Evolutionary conservation across 2,329 filamentous ascomycete species (phyloP).

Genomic region (Penicillium sp.): DNA sequence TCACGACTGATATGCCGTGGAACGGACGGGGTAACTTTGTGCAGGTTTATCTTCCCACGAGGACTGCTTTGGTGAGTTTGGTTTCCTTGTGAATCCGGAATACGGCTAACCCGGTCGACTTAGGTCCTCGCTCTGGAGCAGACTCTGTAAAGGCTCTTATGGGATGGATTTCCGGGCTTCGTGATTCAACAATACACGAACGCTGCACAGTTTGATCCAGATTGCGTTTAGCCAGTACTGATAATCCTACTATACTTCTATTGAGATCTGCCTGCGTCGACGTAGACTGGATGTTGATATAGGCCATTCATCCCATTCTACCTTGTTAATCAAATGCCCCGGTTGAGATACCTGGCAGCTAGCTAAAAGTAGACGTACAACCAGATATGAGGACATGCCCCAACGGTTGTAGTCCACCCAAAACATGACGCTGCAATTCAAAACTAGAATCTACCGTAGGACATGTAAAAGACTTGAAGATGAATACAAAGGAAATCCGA

Average conservation of each 20-base stretch:
- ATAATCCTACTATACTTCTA: not conserved
- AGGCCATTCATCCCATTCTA: not conserved
- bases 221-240: conserved; percentile 1
- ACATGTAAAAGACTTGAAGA: not conserved
- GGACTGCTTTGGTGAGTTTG: conserved; percentile 72
- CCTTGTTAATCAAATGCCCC: not conserved
- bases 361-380: no score
- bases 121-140: conserved; percentile 57
- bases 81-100: not conserved
- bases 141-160: conserved; percentile 28
- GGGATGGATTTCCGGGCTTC: not conserved
- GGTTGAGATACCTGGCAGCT: not conserved
- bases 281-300: not conserved
- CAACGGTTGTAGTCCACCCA: not conserved
- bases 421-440: not conserved
- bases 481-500: conserved; percentile 21
- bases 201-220: not conserved
- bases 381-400: no score
- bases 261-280: not conserved
- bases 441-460: not conserved
- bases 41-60: conserved; percentile 83
- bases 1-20: conserved; percentile 88
- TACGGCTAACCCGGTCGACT: not conserved
- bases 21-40: conserved; percentile 86
- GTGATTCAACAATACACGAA: conserved; percentile 9